Base-by-base conservation (phyloP, 164 flowering plant species). In the Macadamia tetraphylla region DNA sequence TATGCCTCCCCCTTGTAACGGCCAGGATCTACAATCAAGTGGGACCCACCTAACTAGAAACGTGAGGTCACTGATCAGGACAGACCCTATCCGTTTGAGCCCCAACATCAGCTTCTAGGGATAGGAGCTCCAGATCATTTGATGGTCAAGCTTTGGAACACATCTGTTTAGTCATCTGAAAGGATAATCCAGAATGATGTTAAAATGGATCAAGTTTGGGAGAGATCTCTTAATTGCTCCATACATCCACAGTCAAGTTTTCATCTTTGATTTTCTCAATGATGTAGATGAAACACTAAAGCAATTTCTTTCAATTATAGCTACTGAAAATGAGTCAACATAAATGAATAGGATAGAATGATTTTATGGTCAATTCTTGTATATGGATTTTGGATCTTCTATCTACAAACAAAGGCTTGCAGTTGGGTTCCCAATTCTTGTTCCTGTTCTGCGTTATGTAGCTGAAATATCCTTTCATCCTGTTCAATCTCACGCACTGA, bases 401-500 rank as follows among this genome's bases (percentile, higher is more conserved):
- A 64, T 84, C 92, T 66, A 78, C 58, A 11, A 72, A 68, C 86
- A 81, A 67, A 88, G 88, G 72, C 92, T 92, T 73, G 85, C 83
- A 15, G 78, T 94, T 70, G 99, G 98, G 8, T 92, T 92, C 69
- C 60, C 92, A n/a, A 83, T 96, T 60, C 75, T 94, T 68, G 69
- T 94, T 70, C 84, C 89, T 49, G 85, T 86, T 73, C 69, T 92
- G 63, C 81, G 64, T 59, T 77, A 85, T 72, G 87, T 94, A 60
- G 84, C 89, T 73, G 90, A 83, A 70, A 80, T 88, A 72, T 97
- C 97, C 66, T 86, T 84, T 70, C 98, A 92, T 76, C 90, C 98
- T 58, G 87, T 76, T 73, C 98, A 94, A 76, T 68, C 65, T 63
- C 88, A 85, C 63, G 73, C 80, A 30, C 69, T 92, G 73, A 89